Evolutionary conservation across 345 rosid genomes (phyloP), one percentile per base, ranked within the genome.

Genomic region (Arabidopsis suecica): DNA sequence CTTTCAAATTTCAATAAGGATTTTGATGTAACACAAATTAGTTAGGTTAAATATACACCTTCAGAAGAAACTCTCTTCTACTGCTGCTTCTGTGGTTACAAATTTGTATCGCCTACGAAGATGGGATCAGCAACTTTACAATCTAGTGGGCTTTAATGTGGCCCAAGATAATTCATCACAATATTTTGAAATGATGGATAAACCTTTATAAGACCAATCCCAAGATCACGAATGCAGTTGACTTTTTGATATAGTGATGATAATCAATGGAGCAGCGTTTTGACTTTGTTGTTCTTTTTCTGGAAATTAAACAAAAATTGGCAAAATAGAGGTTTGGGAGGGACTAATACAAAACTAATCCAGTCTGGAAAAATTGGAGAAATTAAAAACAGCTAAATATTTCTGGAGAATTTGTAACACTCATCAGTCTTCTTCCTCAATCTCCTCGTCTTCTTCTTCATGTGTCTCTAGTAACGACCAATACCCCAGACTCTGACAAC

Each of bases 401-500:
- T 20, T 59, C 45, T 40, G 44, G 7, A 54, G 14, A 69, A 44
- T 44, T 45, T 1, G 74, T 34, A 14, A 53, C 64, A 41, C 7
- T 22, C n/a, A 33, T 44, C 42, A 10, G 25, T 36, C 22, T 16
- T 44, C 34, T 33, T 51, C 54, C 25, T 23, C 22, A 1, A 20
- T 20, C 25, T 23, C 25, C 3, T 11, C 61, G 1, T 50, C 20
- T 25, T 42, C 40, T 23, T 57, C 42, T n/a, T 48, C 5, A 20
- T 1, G 10, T 30, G n/a, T 38, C 12, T 18, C 78, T 84, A 84
- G 69, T 74, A 86, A 69, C 97, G 97, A 44, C 92, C 92, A 38
- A 91, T 62, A n/a, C 95, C 97, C 97, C 97, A 91, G 38, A 91
- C 97, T 74, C 97, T 83, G 80, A 91, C 81, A 22, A 91, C 93